A percentile compares a stretch with the other conserved stretches of the same genome.
phyloP scores from a whole-genome alignment of 192 early-diverging fungal genomes.

The Thoreauomyces humboldtii region DNA sequence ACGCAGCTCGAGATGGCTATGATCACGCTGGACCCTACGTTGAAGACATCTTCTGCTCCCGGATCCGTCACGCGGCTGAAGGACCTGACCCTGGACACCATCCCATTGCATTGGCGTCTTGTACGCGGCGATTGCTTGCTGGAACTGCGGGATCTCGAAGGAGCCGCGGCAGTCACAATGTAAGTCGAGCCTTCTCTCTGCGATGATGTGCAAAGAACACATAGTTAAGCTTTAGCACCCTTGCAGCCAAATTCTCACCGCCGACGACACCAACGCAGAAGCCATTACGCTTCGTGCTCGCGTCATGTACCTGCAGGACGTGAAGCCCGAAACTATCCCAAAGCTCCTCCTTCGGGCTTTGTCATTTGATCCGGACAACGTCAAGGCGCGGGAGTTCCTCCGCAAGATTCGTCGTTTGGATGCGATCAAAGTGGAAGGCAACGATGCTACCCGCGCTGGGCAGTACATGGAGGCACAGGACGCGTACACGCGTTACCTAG shows the following conservation, averaged over 20 bases:
- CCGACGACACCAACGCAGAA: conserved; percentile 67
- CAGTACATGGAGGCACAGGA: conserved; percentile 62
- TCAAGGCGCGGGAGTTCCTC: conserved; percentile 60
- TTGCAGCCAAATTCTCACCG: conserved; percentile 56
- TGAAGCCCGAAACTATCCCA: conserved; percentile 37
- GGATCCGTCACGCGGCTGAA: not conserved
- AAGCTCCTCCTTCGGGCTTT: conserved; percentile 55
- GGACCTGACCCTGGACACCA: conserved; percentile 32
- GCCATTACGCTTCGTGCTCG: conserved; percentile 65
- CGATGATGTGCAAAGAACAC: too few relatives aligned
- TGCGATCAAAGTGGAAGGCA: conserved; percentile 65
- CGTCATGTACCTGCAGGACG: conserved; percentile 66
- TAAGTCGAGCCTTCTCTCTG: conserved; percentile 30
- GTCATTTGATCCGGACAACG: conserved; percentile 76
- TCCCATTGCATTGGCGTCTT: conserved; percentile 57
- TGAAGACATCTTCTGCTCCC: conserved; percentile 6
- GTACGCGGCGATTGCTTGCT: conserved; percentile 65
- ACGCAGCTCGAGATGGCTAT: conserved; percentile 43
- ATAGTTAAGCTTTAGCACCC: too few relatives aligned
- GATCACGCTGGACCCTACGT: conserved; percentile 37
- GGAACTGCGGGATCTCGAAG: conserved; percentile 57
- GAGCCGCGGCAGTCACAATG: conserved; percentile 60
- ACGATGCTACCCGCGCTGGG: conserved; percentile 66
- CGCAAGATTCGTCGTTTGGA: conserved; percentile 67
- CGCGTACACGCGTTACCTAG: conserved; percentile 66